Percentiles rank a stretch among this genome's conserved stretches.
These are phyloP conservation scores for Pichia ethanolica DNA, from an alignment of 805 yeast genomes.

Conservation along the genomic window DNA sequence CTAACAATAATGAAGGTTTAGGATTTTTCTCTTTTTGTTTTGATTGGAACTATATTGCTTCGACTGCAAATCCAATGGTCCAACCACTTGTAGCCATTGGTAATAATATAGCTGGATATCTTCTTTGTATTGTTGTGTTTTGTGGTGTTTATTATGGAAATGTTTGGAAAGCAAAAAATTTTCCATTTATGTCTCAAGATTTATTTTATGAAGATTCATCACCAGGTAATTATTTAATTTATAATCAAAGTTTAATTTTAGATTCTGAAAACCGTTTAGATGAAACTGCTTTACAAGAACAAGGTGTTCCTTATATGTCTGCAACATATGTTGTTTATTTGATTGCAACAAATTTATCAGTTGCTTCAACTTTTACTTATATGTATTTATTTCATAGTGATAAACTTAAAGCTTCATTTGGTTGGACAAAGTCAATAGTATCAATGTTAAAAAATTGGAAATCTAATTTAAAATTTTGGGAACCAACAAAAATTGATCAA, in stretches of 20 bases:
- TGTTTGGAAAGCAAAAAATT: slow-evolving; percentile 27
- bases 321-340: slow-evolving; percentile 26
- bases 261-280: slow-evolving; percentile 18
- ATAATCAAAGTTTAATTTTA: slow-evolving; percentile 25
- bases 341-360: slow-evolving; percentile 27
- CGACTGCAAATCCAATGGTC: slow-evolving; percentile 24
- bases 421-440: slow-evolving; percentile 17
- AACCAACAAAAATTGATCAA: slow-evolving; percentile 25
- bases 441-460: slow-evolving; percentile 30
- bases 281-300: slow-evolving; percentile 17
- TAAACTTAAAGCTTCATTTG: slow-evolving; percentile 19
- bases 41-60: slow-evolving; percentile 28
- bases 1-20: slow-evolving; percentile 28
- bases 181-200: slow-evolving; percentile 29
- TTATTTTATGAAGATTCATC: slow-evolving; percentile 22
- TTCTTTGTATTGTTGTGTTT: slow-evolving; percentile 22
- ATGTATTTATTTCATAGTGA: slow-evolving; percentile 25
- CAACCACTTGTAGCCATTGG: slow-evolving; percentile 23
- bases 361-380: slow-evolving; percentile 28
- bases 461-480: slow-evolving; percentile 40
- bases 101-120: slow-evolving; percentile 25
- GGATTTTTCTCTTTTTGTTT: slow-evolving; percentile 25
- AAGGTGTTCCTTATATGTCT: slow-evolving; percentile 27
- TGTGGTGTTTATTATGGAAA: slow-evolving; percentile 28
- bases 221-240: slow-evolving; percentile 20